These are phyloP conservation scores for Solanum chilense DNA, from an alignment of 257 asterid genomes.

Conservation along the genomic window DNA sequence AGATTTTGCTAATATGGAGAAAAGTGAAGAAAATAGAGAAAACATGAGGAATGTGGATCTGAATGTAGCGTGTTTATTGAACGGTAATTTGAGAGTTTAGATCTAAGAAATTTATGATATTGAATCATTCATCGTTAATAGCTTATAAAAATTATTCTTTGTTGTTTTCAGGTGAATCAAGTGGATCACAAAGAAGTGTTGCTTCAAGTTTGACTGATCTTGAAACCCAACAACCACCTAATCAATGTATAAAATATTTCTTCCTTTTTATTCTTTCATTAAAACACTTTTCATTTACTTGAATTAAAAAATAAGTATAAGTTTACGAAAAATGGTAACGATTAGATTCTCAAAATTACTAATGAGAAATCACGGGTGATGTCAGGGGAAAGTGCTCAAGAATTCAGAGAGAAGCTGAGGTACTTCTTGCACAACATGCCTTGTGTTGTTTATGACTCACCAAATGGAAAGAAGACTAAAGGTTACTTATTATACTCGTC, in stretches of 20 bases:
- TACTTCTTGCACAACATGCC: slow-evolving; percentile 42
- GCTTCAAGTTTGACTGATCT: slow-evolving; percentile 40
- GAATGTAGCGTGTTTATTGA: slow-evolving; percentile 29
- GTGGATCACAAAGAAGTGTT: slow-evolving; percentile 36
- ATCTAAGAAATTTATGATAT: background rate
- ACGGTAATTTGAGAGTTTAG: no score
- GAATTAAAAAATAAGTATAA: no score
- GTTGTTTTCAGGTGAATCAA: slow-evolving; percentile 23
- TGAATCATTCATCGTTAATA: slow-evolving; percentile 16
- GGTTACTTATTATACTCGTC: slow-evolving; percentile 53
- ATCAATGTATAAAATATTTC: no score
- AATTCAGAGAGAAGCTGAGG: background rate
- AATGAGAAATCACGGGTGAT: background rate
- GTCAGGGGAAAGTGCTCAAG: background rate
- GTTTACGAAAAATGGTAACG: background rate
- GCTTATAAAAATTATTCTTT: slow-evolving; percentile 20
- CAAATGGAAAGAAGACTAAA: slow-evolving; percentile 32
- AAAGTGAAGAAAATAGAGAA: slow-evolving; percentile 4
- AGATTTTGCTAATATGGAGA: slow-evolving; percentile 12
- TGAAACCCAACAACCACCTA: slow-evolving; percentile 10
- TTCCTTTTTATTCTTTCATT: no score
- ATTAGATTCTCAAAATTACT: no score
- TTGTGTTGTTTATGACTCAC: slow-evolving; percentile 34
- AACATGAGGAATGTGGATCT: slow-evolving; percentile 16
- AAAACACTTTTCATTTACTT: no score